Base-by-base conservation (phyloP, 2,329 filamentous ascomycete species). In the Colletotrichum chrysophilum region DNA sequence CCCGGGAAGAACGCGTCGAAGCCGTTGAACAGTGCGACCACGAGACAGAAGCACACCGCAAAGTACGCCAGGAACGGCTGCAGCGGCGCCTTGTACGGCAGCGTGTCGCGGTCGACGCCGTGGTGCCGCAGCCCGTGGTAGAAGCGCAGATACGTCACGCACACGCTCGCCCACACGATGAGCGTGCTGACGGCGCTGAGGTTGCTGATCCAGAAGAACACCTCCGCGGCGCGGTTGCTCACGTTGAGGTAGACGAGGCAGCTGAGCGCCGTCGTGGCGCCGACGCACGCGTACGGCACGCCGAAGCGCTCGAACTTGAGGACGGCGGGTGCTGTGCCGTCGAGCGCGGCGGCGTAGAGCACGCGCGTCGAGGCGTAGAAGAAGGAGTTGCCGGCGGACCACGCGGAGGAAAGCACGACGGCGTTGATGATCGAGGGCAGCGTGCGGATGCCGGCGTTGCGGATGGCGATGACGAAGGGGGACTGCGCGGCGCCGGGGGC, bases 371-470 rank as follows among this genome's bases (percentile, higher is more conserved):
- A 91, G 2, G 90, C 86, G 55, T 88, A 85, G 38, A 96, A 86
- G 80, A 89, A 91, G 78, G 93, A 91, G 78, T 95, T 95, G 1
- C 90, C 92, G 0, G 93, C 89, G 0, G 93, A 95, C 84, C 91
- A 93, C 0, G 93, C 93, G 0, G 93, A 94, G 0, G 92, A 94
- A 78, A 96, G 88, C 78, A 96, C 93, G 30, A 96, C 88, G 43
- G 93, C 94, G 82, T 96, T 96, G 84, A 96, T 92, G 70, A 96
- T 90, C 7, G 91, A 92, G 0, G 93, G 93, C 6, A 96, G 89
- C 8, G 89, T 92, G 6, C 87, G 88, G 73, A 96, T 92, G 1
- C 93, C 91, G 3, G 94, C 94, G 34, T 91, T 89, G 13, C 89
- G 88, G 48, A 93, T 92, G 21, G 94, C 94, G 77, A 96, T 94